Evolutionary conservation across 345 rosid species (phyloP).

Genomic region (Pistacia vera): DNA sequence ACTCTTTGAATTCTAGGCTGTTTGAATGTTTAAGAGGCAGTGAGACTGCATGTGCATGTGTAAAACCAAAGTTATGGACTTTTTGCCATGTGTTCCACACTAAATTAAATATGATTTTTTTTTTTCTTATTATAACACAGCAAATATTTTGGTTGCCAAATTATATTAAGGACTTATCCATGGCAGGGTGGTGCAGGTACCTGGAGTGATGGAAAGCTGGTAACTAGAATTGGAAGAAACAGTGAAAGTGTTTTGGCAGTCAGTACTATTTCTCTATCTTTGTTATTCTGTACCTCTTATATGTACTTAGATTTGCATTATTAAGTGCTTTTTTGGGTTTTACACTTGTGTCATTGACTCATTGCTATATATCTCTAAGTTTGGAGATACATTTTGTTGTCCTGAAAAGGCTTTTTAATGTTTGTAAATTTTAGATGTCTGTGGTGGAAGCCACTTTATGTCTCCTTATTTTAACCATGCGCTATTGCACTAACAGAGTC

Average conservation of each 20-base stretch:
- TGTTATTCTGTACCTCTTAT: neutral
- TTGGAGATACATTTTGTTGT: slow-evolving; percentile 5
- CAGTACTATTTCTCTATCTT: slow-evolving; percentile 30
- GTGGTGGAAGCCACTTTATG: neutral
- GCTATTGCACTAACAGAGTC: neutral
- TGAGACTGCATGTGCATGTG: neutral
- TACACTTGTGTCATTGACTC: neutral
- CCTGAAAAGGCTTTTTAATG: slow-evolving; percentile 7
- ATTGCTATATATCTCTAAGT: neutral
- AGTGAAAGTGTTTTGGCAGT: slow-evolving; percentile 84
- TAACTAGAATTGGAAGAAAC: slow-evolving; percentile 96
- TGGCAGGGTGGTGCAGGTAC: slow-evolving; percentile 99
- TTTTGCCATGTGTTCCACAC: neutral
- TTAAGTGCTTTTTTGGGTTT: neutral
- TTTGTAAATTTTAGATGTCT: neutral
- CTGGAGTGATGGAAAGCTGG: slow-evolving; percentile 99
- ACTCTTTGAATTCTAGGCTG: no score
- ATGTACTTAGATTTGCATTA: neutral
- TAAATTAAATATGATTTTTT: neutral
- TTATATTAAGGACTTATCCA: slow-evolving; percentile 66
- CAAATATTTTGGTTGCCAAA: slow-evolving; percentile 15
- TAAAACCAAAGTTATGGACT: neutral
- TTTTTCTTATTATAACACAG: neutral
- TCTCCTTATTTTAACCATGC: neutral
- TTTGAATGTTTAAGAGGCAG: no score